Evolutionary conservation across 805 yeast genomes (phyloP).

Genomic region (Yamadazyma ubonensis): DNA sequence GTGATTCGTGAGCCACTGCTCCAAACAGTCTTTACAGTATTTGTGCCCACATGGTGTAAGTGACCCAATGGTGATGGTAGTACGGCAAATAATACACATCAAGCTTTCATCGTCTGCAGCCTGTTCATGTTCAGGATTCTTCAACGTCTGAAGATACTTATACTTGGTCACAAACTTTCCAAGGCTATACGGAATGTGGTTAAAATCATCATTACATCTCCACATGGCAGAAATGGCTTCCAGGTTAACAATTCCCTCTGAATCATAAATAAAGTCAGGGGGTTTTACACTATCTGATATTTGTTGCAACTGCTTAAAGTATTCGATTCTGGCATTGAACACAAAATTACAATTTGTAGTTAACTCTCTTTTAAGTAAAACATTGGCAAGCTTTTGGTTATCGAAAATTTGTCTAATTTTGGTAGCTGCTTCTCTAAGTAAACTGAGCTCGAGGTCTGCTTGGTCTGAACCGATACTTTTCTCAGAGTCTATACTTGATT

Average conservation of each 20-base stretch:
- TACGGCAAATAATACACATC: conserved; percentile 77
- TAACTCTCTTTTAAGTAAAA: conserved; percentile 45
- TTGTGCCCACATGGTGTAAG: conserved; percentile 90
- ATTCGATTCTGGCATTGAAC: conserved; percentile 77
- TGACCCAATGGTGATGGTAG: conserved; percentile 68
- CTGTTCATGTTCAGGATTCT: conserved; percentile 3
- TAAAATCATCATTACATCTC: too few relatives aligned
- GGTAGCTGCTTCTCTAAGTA: conserved; percentile 21
- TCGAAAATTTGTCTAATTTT: conserved; percentile 35
- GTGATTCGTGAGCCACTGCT: conserved; percentile 63
- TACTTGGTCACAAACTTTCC: conserved; percentile 35
- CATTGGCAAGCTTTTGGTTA: conserved; percentile 42
- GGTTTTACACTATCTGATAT: conserved; percentile 79
- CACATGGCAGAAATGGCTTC: too few relatives aligned
- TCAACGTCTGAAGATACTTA: conserved; percentile 27
- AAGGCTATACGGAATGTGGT: conserved; percentile 17
- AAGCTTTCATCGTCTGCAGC: conserved; percentile 33
- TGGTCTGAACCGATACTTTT: conserved; percentile 14
- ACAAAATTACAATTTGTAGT: conserved; percentile 56
- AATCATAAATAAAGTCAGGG: too few relatives aligned
- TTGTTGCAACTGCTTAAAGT: conserved; percentile 80
- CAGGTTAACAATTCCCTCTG: too few relatives aligned
- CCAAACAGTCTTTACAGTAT: conserved; percentile 80
- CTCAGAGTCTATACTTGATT: conserved; percentile 25
- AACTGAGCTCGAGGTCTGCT: conserved; percentile 19